These are phyloP conservation scores for Hericium rajendrae DNA, from an alignment of 768 basidiomycete species.

Conservation along the genomic window DNA sequence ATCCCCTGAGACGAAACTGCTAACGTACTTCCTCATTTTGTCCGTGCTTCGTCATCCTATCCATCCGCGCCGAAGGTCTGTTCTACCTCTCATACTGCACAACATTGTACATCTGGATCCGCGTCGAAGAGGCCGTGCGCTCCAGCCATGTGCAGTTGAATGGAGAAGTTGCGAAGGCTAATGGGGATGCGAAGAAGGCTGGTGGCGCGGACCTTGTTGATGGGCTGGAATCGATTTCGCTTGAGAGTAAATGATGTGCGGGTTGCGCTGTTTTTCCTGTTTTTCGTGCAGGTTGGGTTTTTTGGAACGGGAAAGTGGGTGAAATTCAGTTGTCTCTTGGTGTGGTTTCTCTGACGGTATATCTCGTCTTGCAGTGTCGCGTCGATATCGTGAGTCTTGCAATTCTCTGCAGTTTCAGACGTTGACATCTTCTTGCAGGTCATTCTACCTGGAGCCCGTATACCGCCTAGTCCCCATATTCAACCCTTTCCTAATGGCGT, in stretches of 20 bases:
- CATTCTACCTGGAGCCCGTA: constrained; percentile 83
- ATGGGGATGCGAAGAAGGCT: neutral
- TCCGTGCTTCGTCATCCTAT: constrained; percentile 69
- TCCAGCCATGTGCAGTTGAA: neutral
- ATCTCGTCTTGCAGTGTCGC: constrained; percentile 11
- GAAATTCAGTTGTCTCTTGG: too few species aligned
- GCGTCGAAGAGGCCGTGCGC: constrained; percentile 39
- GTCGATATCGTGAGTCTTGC: constrained; percentile 9
- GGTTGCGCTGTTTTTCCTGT: constrained; percentile 73
- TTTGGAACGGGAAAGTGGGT: constrained; percentile 80
- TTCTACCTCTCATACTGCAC: constrained; percentile 66
- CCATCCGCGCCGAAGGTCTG: constrained; percentile 73
- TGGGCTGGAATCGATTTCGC: constrained; percentile 13
- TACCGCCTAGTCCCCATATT: constrained; percentile 83
- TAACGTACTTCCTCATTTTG: constrained; percentile 64
- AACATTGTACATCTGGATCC: constrained; percentile 58
- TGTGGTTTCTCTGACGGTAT: too few species aligned
- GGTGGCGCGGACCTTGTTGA: neutral
- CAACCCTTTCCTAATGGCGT: constrained; percentile 75
- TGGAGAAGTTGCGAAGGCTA: neutral
- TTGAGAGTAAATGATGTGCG: constrained; percentile 47
- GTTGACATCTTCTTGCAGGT: constrained; percentile 62
- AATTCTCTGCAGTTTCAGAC: neutral
- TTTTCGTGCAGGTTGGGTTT: constrained; percentile 81
- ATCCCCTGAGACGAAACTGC: constrained; percentile 39